Evolutionary conservation across 2,329 filamentous ascomycete genomes (phyloP), one percentile per base, ranked within the genome.

Genomic region (Myotisia sp.): DNA sequence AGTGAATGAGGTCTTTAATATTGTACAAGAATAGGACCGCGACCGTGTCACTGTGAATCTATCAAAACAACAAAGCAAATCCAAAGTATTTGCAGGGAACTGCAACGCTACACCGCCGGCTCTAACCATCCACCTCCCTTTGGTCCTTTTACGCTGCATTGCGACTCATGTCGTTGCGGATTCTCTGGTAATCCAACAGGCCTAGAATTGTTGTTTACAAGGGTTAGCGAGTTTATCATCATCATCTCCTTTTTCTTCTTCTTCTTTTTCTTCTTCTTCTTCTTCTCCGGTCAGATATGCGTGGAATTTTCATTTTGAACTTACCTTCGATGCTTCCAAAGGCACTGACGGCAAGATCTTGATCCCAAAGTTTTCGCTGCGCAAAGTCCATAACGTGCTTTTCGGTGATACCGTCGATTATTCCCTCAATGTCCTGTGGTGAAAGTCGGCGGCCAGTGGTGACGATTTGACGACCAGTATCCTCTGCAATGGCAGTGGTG

Each of bases 311-410:
- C n/a, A n/a, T n/a, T n/a, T n/a, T n/a, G n/a, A n/a, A n/a, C n/a
- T n/a, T n/a, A n/a, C 76, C 87, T 72, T 95, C 90, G 54, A 95
- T 85, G 65, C 75, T 78, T 47, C 90, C 90, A 46, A 95, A 82
- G 21, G 87, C 90, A 57, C 78, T 86, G 59, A 98, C 72, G 52
- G 90, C 90, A 51, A 98, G 69, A 59, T 98, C 90, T 64, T 87
- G 80, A 65, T 98, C 90, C 90, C 90, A 98, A 42, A 98, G 68
- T 68, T 90, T 93, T 63, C 76, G 76, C 70, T 82, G 79, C 52
- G 87, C 87, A 58, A 95, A 98, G 52, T 80, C 76, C 82, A 94
- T 94, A 45, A 98, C 83, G 53, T 95, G 84, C 71, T 92, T 92
- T 64, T 86, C 85, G 45, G 84, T 84, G 56, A 98, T 87, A 50